Evolutionary conservation across 2,329 filamentous ascomycete genomes (phyloP).

Genomic region (Colletotrichum sidae): DNA sequence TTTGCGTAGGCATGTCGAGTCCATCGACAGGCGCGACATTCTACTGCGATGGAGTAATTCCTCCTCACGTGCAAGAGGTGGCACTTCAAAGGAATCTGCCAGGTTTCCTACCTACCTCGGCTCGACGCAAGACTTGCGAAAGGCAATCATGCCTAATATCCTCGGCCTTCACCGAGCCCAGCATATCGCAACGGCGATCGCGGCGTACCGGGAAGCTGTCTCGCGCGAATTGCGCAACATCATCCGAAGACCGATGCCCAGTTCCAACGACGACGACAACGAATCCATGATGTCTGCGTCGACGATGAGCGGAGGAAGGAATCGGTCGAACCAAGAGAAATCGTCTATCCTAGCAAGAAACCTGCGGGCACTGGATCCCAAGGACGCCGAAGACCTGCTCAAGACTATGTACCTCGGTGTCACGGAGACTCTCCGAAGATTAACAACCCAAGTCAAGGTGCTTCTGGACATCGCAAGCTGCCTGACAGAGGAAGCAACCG

Average conservation of each 20-base stretch:
- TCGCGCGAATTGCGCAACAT: constrained; percentile 87
- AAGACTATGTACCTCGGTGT: constrained; percentile 87
- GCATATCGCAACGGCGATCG: constrained; percentile 83
- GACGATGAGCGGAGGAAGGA: constrained; percentile 76
- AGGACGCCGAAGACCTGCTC: constrained; percentile 87
- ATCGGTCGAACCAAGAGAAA: constrained; percentile 85
- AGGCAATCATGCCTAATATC: constrained; percentile 76
- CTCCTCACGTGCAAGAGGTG: constrained; percentile 77
- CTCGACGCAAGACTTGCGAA: constrained; percentile 76
- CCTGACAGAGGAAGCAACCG: constrained; percentile 59
- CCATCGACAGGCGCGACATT: constrained; percentile 77
- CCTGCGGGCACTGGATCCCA: constrained; percentile 82
- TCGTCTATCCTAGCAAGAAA: constrained; percentile 90
- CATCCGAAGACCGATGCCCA: constrained; percentile 87
- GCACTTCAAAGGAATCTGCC: constrained; percentile 74
- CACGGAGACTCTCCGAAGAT: constrained; percentile 84
- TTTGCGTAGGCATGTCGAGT: constrained; percentile 81
- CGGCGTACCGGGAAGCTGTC: constrained; percentile 84
- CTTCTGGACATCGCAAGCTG: constrained; percentile 93
- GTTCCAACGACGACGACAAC: constrained; percentile 92
- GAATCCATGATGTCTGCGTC: constrained; percentile 90
- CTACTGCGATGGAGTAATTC: constrained; percentile 87
- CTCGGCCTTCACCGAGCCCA: constrained; percentile 84
- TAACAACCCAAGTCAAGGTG: constrained; percentile 93
- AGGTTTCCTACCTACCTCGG: constrained; percentile 83